These are phyloP conservation scores for Cucumis cinereus DNA, from an alignment of 306 rosid species.

Conservation along the genomic window DNA sequence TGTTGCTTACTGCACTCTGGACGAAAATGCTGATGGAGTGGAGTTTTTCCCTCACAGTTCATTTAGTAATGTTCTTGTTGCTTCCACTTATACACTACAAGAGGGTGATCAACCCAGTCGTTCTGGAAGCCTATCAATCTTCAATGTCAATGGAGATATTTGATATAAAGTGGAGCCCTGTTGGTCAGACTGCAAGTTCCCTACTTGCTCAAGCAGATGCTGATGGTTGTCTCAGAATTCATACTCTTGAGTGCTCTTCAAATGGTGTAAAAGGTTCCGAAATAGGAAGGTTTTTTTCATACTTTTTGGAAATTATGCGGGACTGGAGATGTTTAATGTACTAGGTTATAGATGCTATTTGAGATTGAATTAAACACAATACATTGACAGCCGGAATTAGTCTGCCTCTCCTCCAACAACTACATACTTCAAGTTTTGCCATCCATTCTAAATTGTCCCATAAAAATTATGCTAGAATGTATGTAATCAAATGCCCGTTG, in stretches of 20 bases:
- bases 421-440: neutral
- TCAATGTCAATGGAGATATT: conserved; percentile 32
- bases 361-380: neutral
- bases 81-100: conserved; percentile 65
- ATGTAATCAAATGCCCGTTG: neutral
- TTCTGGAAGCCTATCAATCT: conserved; percentile 67
- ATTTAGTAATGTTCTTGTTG: conserved; percentile 50
- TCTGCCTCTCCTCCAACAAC: neutral
- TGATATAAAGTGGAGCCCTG: conserved; percentile 77
- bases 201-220: conserved; percentile 74
- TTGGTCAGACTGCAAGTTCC: conserved; percentile 24
- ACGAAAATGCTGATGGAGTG: conserved; percentile 83
- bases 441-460: neutral
- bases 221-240: conserved; percentile 68
- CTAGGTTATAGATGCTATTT: neutral
- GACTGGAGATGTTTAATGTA: neutral
- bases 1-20: conserved; percentile 52
- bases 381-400: neutral
- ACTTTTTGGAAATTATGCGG: neutral
- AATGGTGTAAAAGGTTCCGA: conserved; percentile 40
- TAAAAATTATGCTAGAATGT: neutral
- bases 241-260: conserved; percentile 21
- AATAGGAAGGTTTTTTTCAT: neutral
- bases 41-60: conserved; percentile 64
- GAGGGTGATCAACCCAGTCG: conserved; percentile 57